Base-by-base conservation (phyloP, 495 filamentous ascomycete species). In the Hypoxylon fuscum region DNA sequence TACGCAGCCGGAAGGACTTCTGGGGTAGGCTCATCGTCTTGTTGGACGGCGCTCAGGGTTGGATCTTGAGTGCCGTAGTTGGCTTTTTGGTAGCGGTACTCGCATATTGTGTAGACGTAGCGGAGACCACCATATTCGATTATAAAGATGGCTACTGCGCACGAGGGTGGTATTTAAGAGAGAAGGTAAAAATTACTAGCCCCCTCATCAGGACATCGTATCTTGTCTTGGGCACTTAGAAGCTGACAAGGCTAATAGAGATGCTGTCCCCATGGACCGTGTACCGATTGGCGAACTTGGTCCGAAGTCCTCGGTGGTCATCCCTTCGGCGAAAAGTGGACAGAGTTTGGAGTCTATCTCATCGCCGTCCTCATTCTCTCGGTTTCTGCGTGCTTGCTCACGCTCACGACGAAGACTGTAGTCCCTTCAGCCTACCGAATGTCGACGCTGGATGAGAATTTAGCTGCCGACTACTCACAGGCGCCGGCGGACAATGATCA, bases 21-120 rank as follows among this genome's bases (percentile, higher is more conserved):
- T 88, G 90, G 55, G 95, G 93, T 5, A 87, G 91, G 35, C 64
- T 96, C 18, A 74, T 85, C 32, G 85, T 89, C 1, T 83, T 88
- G 76, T 89, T 96, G 50, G 95, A 98, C 71, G 88, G 92, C 35
- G 86, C 89, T 21, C 93, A 98, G 77, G 95, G 95, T 15, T 98
- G 95, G 95, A 85, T 98, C 18, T 78, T 98, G 48, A 92, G 94
- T 46, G 95, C 92, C 5, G 77, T 98, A 35, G 96, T 96, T 57
- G 95, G 95, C 17, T 90, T 90, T 70, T 79, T 96, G 44, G 93
- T 93, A 0, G 94, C 95, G 6, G 80, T 85, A 8, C 79, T 97
- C 7, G 95, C 95, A 7, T 98, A 96, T 76, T 85, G 88, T 25
- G 91, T 98, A 53, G 90, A 97, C 74, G 81, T 97, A 3, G 87